Base-by-base conservation (phyloP, 2,329 filamentous ascomycete species). In the Shiraia bambusicola region DNA sequence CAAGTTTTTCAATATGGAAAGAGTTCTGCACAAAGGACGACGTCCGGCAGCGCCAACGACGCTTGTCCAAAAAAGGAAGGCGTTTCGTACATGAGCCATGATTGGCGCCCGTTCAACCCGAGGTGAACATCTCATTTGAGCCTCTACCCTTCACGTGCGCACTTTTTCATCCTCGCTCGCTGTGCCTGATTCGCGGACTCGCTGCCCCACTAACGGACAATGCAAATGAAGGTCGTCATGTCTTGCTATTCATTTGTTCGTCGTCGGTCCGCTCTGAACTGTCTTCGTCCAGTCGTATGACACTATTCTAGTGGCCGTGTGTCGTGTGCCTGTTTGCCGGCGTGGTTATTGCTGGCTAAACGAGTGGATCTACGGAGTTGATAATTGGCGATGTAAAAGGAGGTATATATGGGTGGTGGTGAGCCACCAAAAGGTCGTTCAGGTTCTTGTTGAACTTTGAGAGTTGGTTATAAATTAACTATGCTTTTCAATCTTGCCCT, bases 401-500 rank as follows among this genome's bases (percentile, higher is more conserved):
- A 8, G 19, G 19, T 22, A 22, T 22, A 22, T 22, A 22, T 22
- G 4, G 19, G 8, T 38, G 15, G 19, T 22, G 19, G 19, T 22
- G 19, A 8, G 19, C 19, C 19, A 22, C 19, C 4, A 22, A n/a
- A n/a, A n/a, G n/a, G n/a, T n/a, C n/a, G n/a, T n/a, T n/a, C n/a
- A n/a, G n/a, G n/a, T n/a, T n/a, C n/a, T n/a, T n/a, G n/a, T n/a
- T n/a, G 19, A 32, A 39, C 24, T 19, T 24, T n/a, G 28, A 22
- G 28, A 10, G 29, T 22, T 22, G 19, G 8, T 22, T 22, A 8
- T 5, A 8, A 5, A 8, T 22, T 22, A 4, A 46, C 10, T 28
- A 57, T 57, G 54, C 44, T 55, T 30, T 46, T 55, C 38, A 44
- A 46, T 8, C 42, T 40, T 6, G 10, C 52, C 17, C 41, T 57